Evolutionary conservation across 495 filamentous ascomycete species (phyloP), one percentile per base, ranked within the genome.

Genomic region (Xylaria nigripes): DNA sequence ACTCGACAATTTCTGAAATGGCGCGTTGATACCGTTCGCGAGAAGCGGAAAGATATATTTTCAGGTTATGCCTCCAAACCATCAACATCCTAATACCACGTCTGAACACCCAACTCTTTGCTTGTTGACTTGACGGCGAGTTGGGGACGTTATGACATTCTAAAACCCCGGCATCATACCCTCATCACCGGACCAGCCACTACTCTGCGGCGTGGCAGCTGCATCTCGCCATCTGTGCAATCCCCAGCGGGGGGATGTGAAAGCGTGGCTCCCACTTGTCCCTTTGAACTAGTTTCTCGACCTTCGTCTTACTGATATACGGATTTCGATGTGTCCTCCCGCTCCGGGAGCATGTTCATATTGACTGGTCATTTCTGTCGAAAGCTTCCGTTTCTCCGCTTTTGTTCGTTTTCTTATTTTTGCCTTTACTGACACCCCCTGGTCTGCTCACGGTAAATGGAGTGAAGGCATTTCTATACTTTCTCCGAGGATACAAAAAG

Each of bases 381-480:
- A 61, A 62, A 65, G 58, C 60, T 57, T 54, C 41, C 51, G 48
- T 48, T 64, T 48, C 44, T 59, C 53, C 55, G 51, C 53, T 51
- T 61, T 48, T 61, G 55, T 61, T 61, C 59, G 50, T 55, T 62
- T 40, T 67, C 58, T 50, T 59, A 47, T 61, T 64, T 51, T 62
- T 59, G 41, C 61, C 64, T 64, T 64, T 54, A 54, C 50, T 47
- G 48, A 48, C 45, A 46, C 51, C 47, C 47, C 55, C 55, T 40
- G 49, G 57, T 59, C 59, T 62, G 43, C 44, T 34, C 48, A 48
- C 45, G 57, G 62, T 62, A 60, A 61, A 58, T 57, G 64, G 64
- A 59, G 59, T 49, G 57, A 56, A 64, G 58, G 59, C 59, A 57
- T 55, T 51, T 56, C 23, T 47, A 57, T 56, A 47, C 56, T 54